Evolutionary conservation across 805 yeast species (phyloP).

Genomic region (Barnettozyma vustinii): DNA sequence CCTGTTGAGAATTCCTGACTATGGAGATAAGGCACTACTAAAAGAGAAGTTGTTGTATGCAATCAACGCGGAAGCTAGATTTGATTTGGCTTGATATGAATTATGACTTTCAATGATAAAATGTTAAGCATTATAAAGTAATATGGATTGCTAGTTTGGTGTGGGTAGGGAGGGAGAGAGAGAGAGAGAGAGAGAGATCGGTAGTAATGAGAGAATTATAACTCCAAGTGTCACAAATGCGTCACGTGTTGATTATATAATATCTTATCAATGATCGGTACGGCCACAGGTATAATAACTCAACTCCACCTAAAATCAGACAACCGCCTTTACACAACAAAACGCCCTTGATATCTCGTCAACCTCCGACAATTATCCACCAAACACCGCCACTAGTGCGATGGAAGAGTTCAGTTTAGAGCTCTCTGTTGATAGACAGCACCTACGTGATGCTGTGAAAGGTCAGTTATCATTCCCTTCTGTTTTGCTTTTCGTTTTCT

Average conservation of each 20-base stretch:
- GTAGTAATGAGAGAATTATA: too few relatives aligned
- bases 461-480: constrained; percentile 4
- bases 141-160: neutral
- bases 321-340: neutral
- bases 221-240: neutral
- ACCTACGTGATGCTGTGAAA: constrained; percentile 7
- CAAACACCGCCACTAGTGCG: neutral
- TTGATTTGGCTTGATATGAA: constrained; percentile 50
- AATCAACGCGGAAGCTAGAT: constrained; percentile 79
- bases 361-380: neutral
- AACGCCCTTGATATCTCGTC: neutral
- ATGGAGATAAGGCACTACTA: constrained; percentile 52
- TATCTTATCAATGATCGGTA: neutral
- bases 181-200: too few relatives aligned
- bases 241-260: neutral
- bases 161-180: too few relatives aligned
- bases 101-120: too few relatives aligned
- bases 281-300: neutral
- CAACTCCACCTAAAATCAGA: neutral
- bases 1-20: constrained; percentile 79
- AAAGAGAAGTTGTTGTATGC: constrained; percentile 67
- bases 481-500: neutral
- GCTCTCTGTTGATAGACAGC: constrained; percentile 10
- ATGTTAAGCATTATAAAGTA: neutral
- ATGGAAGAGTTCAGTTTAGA: constrained; percentile 13